Conservation (phyloP, 768 basidiomycete genomes). For the Leucocoprinus leucothites region DNA sequence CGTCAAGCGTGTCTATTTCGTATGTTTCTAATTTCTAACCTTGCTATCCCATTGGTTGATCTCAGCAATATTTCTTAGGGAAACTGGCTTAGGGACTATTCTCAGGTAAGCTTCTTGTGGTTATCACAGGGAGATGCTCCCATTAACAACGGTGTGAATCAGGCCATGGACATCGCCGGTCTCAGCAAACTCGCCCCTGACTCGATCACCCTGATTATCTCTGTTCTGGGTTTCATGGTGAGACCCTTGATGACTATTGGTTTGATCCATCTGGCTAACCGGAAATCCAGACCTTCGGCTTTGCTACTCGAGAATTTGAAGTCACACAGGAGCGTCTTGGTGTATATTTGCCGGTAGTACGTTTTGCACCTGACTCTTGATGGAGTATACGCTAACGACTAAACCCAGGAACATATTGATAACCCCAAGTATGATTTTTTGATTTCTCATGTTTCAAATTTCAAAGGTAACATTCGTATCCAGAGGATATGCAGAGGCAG, state of each 20-base stretch:
- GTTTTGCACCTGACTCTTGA: constrained; percentile 17
- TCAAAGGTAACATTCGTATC: background rate
- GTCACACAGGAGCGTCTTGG: constrained; percentile 71
- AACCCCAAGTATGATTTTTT: constrained; percentile 56
- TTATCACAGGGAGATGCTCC: too few relatives aligned
- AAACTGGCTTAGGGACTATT: constrained; percentile 72
- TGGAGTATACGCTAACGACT: background rate
- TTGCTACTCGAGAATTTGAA: constrained; percentile 65
- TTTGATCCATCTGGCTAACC: background rate
- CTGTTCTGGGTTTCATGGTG: constrained; percentile 58
- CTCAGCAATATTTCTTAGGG: constrained; percentile 32
- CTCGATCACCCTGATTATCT: constrained; percentile 58
- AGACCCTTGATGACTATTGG: background rate
- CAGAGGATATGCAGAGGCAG: constrained; percentile 66
- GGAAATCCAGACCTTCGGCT: constrained; percentile 50
- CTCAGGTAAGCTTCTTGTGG: constrained; percentile 36
- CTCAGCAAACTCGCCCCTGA: constrained; percentile 62
- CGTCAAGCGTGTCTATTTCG: constrained; percentile 67
- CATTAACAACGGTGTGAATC: background rate
- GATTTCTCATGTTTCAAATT: background rate
- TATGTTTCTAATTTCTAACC: constrained; percentile 16
- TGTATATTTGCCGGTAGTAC: constrained; percentile 69
- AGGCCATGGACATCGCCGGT: constrained; percentile 74
- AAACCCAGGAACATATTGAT: constrained; percentile 65
- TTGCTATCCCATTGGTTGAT: background rate